These are phyloP conservation scores for Penicillium turbatum DNA, from an alignment of 495 filamentous ascomycete genomes.

Conservation along the genomic window DNA sequence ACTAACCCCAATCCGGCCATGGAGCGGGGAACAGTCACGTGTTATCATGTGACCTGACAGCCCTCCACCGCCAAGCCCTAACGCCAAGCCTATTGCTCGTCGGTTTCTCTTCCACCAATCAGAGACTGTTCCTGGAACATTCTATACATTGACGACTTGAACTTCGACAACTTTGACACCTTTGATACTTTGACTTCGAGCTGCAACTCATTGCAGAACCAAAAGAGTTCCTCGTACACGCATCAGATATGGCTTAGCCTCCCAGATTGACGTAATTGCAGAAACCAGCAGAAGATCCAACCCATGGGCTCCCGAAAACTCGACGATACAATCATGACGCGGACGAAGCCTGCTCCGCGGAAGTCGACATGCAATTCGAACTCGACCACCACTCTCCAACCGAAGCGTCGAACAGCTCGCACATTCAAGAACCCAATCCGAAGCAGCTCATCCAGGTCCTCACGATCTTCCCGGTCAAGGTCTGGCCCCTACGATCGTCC, in stretches of 20 bases:
- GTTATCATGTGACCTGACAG: background rate
- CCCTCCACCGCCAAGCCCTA: background rate
- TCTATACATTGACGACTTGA: background rate
- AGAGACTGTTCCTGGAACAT: background rate
- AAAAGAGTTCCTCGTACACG: background rate
- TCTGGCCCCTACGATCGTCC: constrained; percentile 3
- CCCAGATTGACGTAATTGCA: background rate
- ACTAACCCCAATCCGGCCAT: constrained; percentile 2
- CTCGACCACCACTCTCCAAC: background rate
- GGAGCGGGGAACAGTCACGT: background rate
- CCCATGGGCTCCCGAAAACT: constrained; percentile 7
- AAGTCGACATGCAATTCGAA: background rate
- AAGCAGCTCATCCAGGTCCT: constrained; percentile 2
- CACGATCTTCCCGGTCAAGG: background rate
- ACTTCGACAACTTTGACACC: background rate
- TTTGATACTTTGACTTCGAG: background rate
- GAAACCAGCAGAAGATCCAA: background rate
- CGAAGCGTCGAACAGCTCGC: constrained; percentile 14
- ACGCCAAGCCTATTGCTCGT: background rate
- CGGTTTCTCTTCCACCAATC: constrained; percentile 9
- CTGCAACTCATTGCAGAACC: background rate
- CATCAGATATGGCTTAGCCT: background rate
- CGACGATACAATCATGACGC: background rate
- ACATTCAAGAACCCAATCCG: constrained; percentile 15
- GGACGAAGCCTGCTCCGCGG: background rate